These are phyloP conservation scores for Calonectria hawksworthii DNA, from an alignment of 2,329 filamentous ascomycete genomes.

Conservation along the genomic window DNA sequence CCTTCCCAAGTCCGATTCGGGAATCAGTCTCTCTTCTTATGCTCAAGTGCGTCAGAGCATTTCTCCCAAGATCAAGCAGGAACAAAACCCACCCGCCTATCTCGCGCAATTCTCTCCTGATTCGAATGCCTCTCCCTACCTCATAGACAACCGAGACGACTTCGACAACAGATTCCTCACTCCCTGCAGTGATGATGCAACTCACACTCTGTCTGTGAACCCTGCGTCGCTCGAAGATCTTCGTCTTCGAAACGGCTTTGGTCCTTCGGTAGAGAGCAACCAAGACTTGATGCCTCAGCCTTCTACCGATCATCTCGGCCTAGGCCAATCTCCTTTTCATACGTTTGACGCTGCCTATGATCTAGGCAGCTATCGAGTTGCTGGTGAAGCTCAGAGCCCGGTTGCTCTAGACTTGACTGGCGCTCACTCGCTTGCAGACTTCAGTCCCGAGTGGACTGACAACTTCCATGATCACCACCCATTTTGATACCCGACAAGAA, in stretches of 20 bases:
- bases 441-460: constrained; percentile 48
- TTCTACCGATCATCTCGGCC: constrained; percentile 45
- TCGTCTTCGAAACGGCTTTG: constrained; percentile 45
- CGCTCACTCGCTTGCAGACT: constrained; percentile 45
- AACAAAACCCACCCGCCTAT: constrained; percentile 50
- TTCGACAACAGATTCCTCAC: constrained; percentile 62
- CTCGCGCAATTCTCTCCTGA: constrained; percentile 54
- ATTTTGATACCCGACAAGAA: constrained; percentile 49
- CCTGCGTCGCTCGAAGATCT: constrained; percentile 47
- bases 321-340: constrained; percentile 54
- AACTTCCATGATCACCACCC: constrained; percentile 46
- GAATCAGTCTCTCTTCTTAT: constrained; percentile 46
- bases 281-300: constrained; percentile 47
- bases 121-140: constrained; percentile 54
- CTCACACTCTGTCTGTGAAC: constrained; percentile 43
- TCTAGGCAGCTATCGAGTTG: constrained; percentile 52
- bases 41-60: constrained; percentile 44
- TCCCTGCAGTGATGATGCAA: constrained; percentile 67
- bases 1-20: constrained; percentile 57
- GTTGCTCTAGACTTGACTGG: constrained; percentile 41
- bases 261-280: constrained; percentile 44
- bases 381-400: constrained; percentile 48
- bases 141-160: constrained; percentile 52
- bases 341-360: constrained; percentile 59
- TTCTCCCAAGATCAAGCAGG: constrained; percentile 53